Evolutionary conservation across 441 rosid species (phyloP), one percentile per base, ranked within the genome.

Genomic region (Erodium trifolium): DNA sequence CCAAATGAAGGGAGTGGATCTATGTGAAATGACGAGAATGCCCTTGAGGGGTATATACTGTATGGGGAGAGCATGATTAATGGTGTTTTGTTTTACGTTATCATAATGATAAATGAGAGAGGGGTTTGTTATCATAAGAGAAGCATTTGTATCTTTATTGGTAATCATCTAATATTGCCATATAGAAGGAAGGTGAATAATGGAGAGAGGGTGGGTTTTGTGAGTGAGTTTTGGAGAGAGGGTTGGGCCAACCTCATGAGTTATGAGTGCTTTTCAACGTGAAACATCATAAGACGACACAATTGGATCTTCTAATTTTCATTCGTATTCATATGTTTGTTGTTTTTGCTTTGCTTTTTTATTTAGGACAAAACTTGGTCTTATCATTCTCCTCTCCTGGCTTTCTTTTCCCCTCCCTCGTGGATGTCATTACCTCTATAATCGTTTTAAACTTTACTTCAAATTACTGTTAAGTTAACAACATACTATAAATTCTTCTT

Each of bases 61-160:
- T n/a, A 9, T 29, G 6, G 11, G 9, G 27, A 37, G 8, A 37
- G 41, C 41, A 59, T 59, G 64, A 59, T 59, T 59, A 59, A 23
- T 59, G 64, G 34, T 59, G 64, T 59, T 59, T 59, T 59, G 64
- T 59, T 59, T 59, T 59, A 59, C 64, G 64, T 59, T 59, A 59
- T 59, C 64, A 59, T 59, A 59, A 59, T 59, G 64, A 59, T 59
- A 59, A 59, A 18, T 59, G 64, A 59, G 64, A 59, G 27, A 23
- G 64, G 64, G 64, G 64, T 59, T 59, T 3, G 64, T 49, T 59
- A 59, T 59, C 64, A 59, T 59, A 59, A 59, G 64, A 59, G 27
- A 59, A 59, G 64, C 64, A 59, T 59, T 59, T 59, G 62, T 55
- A 17, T 49, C 19, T 55, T 55, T 55, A 17, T 59, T 41, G 64